Base-by-base conservation (phyloP, 108 stramenopile genomes). In the Nannochloropsis granulata region DNA sequence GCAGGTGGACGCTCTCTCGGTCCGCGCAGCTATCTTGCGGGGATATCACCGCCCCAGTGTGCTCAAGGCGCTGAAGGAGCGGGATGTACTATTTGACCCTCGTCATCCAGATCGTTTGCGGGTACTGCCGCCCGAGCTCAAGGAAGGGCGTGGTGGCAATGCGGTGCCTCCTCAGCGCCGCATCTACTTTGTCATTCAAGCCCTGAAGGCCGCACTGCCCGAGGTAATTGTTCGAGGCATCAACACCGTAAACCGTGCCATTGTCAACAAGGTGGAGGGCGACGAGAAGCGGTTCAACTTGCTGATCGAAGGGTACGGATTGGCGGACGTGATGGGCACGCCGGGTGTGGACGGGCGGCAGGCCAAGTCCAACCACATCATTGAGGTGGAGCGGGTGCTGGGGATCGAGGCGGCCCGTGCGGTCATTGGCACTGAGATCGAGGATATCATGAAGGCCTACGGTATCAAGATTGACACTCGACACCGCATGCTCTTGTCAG, bases 331-430 rank as follows among this genome's bases (percentile, higher is more conserved):
- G 19, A 98, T 99, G 94, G 95, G 94, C 24, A 85, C 92, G 21
- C 94, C 96, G 25, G 98, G 98, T 23, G 92, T 99, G 45, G 96
- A 96, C 91, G 96, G 95, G 42, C 83, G 87, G 26, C 87, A 93
- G 26, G 96, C 97, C 12, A 93, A 92, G 83, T 95, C 96, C 13
- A 99, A 99, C 89, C 97, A 99, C 87, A 92, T 99, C 83, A 92
- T 96, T 79, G 98, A 99, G 89, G 94, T 99, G 56, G 93, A 95
- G 87, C 79, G 85, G 71, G 94, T 93, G 8, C 90, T 99, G 24
- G 98, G 98, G 24, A 96, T 99, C 42, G 98, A 99, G 90, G 98
- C 98, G 12, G 98, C 98, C 42, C 91, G 98, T 45, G 92, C 93
- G 24, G 93, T 94, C 45, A 95, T 99, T 44, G 89, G 93, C 21